Conservation (phyloP, 2,329 filamentous ascomycete species). For the Trichoderma semiorbis region DNA sequence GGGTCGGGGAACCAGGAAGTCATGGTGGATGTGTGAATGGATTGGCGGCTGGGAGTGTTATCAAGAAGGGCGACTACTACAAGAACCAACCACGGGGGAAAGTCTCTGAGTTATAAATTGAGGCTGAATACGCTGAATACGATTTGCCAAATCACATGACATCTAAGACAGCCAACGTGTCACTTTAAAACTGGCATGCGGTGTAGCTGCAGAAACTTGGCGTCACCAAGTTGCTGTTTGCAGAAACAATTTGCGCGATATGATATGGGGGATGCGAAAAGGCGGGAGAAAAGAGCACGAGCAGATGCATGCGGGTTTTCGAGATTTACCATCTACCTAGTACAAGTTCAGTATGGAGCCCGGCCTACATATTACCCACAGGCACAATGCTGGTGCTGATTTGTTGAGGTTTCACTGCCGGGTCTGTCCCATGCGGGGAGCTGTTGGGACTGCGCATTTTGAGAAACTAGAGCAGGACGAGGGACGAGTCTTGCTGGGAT, state of each 20-base stretch:
- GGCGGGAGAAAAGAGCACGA: neutral
- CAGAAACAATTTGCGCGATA: neutral
- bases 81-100: neutral
- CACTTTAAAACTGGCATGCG: neutral
- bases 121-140: neutral
- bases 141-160: slow-evolving; percentile 5
- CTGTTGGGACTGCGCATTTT: neutral
- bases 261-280: neutral
- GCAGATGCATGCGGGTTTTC: neutral
- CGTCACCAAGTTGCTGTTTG: neutral
- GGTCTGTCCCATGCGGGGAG: neutral
- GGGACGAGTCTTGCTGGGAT: neutral
- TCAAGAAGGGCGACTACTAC: neutral
- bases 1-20: slow-evolving; percentile 17
- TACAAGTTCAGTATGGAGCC: neutral
- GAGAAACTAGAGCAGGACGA: neutral
- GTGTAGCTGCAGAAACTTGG: neutral
- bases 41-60: neutral
- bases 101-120: neutral
- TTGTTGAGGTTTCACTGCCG: neutral
- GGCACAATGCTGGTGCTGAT: neutral
- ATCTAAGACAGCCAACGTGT: neutral
- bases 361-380: neutral
- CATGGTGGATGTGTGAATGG: neutral
- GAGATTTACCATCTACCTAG: neutral